phyloP scores from a whole-genome alignment of 129 eudicot species.

The Lactuca sativa region DNA sequence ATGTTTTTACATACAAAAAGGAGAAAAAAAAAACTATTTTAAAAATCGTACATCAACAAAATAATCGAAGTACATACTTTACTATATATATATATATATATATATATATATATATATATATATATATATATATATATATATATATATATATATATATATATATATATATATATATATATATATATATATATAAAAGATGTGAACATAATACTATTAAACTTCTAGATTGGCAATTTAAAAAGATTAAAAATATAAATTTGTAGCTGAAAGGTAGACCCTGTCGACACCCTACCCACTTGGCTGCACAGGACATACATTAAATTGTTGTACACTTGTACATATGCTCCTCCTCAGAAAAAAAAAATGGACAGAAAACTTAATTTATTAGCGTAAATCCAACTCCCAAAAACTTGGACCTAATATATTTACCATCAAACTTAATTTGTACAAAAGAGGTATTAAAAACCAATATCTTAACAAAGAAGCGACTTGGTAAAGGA shows the following conservation, averaged over 20 bases:
- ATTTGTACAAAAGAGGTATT: background rate
- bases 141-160: no score
- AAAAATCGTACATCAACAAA: no score
- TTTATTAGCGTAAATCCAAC: background rate
- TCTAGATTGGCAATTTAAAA: background rate
- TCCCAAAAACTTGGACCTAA: constrained; percentile 9
- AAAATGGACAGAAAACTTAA: background rate
- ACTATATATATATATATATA: no score
- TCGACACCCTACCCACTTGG: constrained; percentile 9
- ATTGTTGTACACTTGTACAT: constrained; percentile 6
- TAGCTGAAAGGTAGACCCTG: background rate
- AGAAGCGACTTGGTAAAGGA: background rate
- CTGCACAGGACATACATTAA: background rate
- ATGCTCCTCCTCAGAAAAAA: background rate
- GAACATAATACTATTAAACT: background rate
- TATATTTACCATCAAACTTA: background rate
- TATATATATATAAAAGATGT: no score
- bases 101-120: no score
- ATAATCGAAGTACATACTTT: no score
- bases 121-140: no score
- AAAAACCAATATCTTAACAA: background rate
- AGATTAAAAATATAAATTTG: background rate
- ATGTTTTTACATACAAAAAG: no score
- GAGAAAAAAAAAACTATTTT: no score
- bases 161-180: no score